Percentiles rank a stretch among this genome's conserved stretches.
Conservation (phyloP, 2,329 filamentous ascomycete species). For the Fusarium mangiferae region DNA sequence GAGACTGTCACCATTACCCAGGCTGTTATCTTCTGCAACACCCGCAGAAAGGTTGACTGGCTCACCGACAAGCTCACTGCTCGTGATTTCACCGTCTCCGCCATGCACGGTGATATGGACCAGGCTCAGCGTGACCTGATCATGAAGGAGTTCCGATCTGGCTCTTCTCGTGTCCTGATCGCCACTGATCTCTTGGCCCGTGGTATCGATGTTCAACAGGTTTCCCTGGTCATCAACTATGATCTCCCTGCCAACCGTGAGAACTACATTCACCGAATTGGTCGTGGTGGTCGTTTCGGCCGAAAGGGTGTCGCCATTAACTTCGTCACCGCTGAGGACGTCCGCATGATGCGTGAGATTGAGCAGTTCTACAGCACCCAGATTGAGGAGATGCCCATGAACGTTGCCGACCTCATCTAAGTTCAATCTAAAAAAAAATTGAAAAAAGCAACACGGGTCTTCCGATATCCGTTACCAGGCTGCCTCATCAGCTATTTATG, state of each 20-base stretch:
- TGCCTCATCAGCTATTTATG: slow-evolving; percentile 33
- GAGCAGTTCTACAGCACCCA: slow-evolving; percentile 99
- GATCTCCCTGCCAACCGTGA: slow-evolving; percentile 98
- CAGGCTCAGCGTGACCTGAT: slow-evolving; percentile 97
- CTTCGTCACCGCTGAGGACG: slow-evolving; percentile 99
- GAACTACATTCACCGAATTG: slow-evolving; percentile 99
- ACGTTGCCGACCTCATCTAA: slow-evolving; percentile 81
- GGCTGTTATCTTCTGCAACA: slow-evolving; percentile 99
- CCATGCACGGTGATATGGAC: slow-evolving; percentile 99
- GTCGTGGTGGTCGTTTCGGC: slow-evolving; percentile 99
- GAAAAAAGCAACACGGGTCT: slow-evolving; percentile 38
- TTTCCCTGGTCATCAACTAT: slow-evolving; percentile 99
- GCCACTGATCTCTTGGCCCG: slow-evolving; percentile 97
- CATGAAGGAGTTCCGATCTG: slow-evolving; percentile 99
- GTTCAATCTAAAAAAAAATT: slow-evolving; percentile 35
- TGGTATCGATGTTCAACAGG: slow-evolving; percentile 99
- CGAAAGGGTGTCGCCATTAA: slow-evolving; percentile 99
- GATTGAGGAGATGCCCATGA: slow-evolving; percentile 99
- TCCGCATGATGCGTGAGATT: slow-evolving; percentile 99
- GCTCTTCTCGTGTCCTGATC: slow-evolving; percentile 97
- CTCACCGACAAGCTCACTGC: slow-evolving; percentile 98
- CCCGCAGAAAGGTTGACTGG: slow-evolving; percentile 99
- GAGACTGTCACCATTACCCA: slow-evolving; percentile 99
- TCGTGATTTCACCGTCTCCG: slow-evolving; percentile 98
- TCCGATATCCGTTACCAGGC: slow-evolving; percentile 40